Evolutionary conservation across 768 basidiomycete species (phyloP).

Genomic region (Flagelloscypha sp.): DNA sequence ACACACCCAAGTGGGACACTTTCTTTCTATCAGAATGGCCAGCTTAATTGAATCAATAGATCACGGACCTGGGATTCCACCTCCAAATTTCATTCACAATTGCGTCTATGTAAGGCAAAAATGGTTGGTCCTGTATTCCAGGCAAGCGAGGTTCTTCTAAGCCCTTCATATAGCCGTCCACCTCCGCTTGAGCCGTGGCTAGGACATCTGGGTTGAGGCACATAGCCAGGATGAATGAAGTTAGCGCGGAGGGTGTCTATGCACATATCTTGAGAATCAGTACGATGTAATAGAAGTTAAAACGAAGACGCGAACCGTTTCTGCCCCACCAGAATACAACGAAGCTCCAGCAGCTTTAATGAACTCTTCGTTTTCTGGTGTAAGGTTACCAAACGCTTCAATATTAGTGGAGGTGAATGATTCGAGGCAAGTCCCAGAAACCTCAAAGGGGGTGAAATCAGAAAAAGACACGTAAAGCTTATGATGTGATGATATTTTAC

Average conservation of each 20-base stretch:
- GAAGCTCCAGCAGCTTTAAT: constrained; percentile 52
- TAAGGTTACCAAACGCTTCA: constrained; percentile 27
- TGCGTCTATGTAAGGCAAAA: constrained; percentile 37
- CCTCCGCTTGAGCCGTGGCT: constrained; percentile 18
- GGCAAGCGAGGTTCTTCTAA: too few relatives aligned
- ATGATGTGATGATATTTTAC: constrained; percentile 16
- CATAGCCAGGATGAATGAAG: constrained; percentile 30
- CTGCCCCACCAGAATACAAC: constrained; percentile 36
- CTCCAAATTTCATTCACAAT: constrained; percentile 31
- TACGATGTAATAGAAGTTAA: neutral
- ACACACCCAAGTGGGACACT: too few relatives aligned
- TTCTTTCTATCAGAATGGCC: too few relatives aligned
- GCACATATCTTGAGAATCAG: neutral
- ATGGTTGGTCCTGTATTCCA: too few relatives aligned
- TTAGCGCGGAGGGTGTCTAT: constrained; percentile 23
- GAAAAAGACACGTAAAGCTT: constrained; percentile 4
- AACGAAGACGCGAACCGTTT: constrained; percentile 15
- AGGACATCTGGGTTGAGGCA: constrained; percentile 25
- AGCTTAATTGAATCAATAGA: too few relatives aligned
- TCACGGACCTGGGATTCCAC: constrained; percentile 12
- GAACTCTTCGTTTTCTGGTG: constrained; percentile 39
- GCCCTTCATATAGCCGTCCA: too few relatives aligned
- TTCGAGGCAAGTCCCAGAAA: constrained; percentile 31
- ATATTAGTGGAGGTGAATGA: constrained; percentile 40
- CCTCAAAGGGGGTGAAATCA: constrained; percentile 17